Evolutionary conservation across 2,329 filamentous ascomycete genomes (phyloP).

Genomic region (Ascochyta clinopodiicola): DNA sequence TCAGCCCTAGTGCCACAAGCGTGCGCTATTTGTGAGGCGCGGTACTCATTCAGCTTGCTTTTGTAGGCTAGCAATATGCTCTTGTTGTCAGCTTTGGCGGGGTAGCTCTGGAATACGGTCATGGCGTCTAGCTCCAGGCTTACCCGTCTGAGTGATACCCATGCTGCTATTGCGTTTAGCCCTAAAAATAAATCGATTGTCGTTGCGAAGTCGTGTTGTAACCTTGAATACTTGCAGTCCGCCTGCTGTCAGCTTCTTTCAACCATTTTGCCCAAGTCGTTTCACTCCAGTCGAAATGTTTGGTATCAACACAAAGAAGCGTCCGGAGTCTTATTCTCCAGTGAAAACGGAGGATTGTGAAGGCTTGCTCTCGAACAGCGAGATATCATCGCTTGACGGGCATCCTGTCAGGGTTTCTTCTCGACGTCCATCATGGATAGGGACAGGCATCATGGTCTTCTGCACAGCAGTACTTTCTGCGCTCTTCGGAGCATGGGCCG

Average conservation of each 20-base stretch:
- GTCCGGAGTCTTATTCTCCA: conserved; percentile 17
- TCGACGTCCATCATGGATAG: conserved; percentile 24
- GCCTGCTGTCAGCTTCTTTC: not conserved
- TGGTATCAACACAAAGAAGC: conserved; percentile 24
- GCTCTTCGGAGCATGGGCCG: conserved; percentile 30
- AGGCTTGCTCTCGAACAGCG: conserved; percentile 24
- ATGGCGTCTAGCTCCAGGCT: conserved; percentile 16
- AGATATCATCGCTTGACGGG: conserved; percentile 17
- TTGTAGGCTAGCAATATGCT: conserved; percentile 6
- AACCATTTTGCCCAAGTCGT: not conserved
- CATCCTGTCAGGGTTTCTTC: not conserved
- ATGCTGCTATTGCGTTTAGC: not conserved
- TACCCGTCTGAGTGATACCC: conserved; percentile 4
- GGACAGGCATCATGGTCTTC: conserved; percentile 20
- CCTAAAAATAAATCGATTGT: conserved; percentile 11
- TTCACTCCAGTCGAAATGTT: conserved; percentile 20
- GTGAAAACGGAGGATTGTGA: conserved; percentile 27
- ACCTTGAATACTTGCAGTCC: not conserved
- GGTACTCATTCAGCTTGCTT: conserved; percentile 12
- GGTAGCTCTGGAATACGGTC: conserved; percentile 19
- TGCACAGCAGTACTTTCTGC: conserved; percentile 30
- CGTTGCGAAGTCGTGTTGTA: not conserved
- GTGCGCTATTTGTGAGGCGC: conserved; percentile 14
- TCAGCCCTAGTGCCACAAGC: conserved; percentile 29
- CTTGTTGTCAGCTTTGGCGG: conserved; percentile 25